Evolutionary conservation across 2,329 filamentous ascomycete genomes (phyloP), one percentile per base, ranked within the genome.

Genomic region (Sporothrix inflata): DNA sequence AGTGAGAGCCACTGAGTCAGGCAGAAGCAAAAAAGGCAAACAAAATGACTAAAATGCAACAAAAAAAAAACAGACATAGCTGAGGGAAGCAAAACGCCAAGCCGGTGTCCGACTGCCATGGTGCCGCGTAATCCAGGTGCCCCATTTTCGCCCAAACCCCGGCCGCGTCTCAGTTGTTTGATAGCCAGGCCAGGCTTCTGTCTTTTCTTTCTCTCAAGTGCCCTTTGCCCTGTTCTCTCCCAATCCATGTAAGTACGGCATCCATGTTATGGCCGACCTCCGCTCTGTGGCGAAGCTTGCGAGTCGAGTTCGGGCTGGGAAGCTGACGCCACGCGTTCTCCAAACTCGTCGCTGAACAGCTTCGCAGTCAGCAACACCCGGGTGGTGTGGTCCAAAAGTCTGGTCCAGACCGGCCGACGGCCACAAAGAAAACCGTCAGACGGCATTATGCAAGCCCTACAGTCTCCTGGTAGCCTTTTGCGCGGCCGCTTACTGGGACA

Each of bases 101-200:
- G 11, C 24, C 63, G 42, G 42, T 27, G 12, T 34, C 47, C 27
- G 21, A 27, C 63, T 19, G 34, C 42, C 42, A 45, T n/a, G 11
- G 65, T 67, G 66, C 66, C 66, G 66, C 66, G 66, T 69, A 55
- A 69, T 69, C 49, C 66, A 68, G 34, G 66, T 42, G n/a, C 40
- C 55, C 42, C 51, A 14, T 67, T 67, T 67, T 45, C 45, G 27
- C 19, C 55, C 55, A 63, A 70, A 70, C 68, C 40, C 68, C 40
- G 68, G 21, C 55, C 14, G 40, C 55, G 68, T 70, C 68, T 70
- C 68, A 70, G 68, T 12, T n/a, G 68, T 49, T 70, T 70, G 53
- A 71, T 70, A 24, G 40, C n/a, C 60, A 42, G n/a, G 60, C 51
- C 51, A 55, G 51, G 51, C 51, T 30, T 55, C 51, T 16, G 51